Conservation (phyloP, 2,329 filamentous ascomycete genomes). For the Coniochaeta sp. region DNA sequence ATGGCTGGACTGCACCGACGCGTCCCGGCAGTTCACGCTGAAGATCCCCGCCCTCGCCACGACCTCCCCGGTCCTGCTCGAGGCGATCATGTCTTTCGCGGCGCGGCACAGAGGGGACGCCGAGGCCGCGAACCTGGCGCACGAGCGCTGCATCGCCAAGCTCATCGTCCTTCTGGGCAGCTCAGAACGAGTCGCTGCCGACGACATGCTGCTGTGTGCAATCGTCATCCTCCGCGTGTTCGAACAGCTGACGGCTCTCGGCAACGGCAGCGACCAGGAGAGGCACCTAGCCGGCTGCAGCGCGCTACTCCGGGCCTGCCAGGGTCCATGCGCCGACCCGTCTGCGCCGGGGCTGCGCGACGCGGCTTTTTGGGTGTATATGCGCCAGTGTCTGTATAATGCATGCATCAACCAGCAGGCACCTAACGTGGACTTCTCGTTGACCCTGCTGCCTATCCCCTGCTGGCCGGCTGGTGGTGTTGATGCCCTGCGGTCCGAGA, state of each 20-base stretch:
- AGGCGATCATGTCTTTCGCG: constrained; percentile 1
- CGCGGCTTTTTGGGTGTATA: constrained; percentile 1
- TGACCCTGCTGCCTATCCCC: background rate
- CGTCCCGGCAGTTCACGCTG: background rate
- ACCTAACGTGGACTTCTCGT: background rate
- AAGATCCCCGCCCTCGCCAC: background rate
- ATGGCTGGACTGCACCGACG: constrained; percentile 1
- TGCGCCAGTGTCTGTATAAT: constrained; percentile 3
- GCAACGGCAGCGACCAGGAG: constrained; percentile 1
- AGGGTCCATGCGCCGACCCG: background rate
- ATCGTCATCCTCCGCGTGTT: constrained; percentile 2
- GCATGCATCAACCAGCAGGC: constrained; percentile 2
- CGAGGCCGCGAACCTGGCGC: background rate
- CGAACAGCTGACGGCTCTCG: constrained; percentile 2
- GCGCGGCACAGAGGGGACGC: background rate
- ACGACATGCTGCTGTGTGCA: background rate
- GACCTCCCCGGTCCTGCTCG: background rate
- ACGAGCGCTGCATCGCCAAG: constrained; percentile 1
- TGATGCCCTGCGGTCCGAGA: background rate
- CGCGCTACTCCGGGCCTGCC: constrained; percentile 1
- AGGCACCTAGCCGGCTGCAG: constrained; percentile 3
- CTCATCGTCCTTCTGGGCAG: background rate
- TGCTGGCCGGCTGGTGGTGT: background rate
- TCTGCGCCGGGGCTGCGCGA: background rate
- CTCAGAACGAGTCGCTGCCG: background rate